Evolutionary conservation across 169 alveolate genomes (phyloP).

Genomic region (Toxoplasma gondii): DNA sequence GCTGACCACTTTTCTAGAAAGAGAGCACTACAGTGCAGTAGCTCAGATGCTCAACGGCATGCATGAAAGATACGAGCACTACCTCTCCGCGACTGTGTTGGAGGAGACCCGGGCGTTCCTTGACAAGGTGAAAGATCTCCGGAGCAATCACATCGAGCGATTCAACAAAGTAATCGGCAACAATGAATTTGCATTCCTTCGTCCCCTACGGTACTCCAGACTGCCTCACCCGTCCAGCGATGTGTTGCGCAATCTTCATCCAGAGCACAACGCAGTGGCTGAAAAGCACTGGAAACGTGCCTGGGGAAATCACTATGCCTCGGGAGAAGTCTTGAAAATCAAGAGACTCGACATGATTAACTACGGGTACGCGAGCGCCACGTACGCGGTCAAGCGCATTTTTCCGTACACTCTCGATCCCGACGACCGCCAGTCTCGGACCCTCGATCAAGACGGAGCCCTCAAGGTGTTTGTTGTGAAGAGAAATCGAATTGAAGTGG

Average conservation of each 20-base stretch:
- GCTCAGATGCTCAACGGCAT: neutral
- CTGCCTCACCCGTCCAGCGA: neutral
- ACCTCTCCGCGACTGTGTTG: neutral
- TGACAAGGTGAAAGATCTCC: neutral
- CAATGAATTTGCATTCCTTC: neutral
- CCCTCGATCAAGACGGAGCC: neutral
- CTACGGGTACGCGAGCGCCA: conserved; percentile 6
- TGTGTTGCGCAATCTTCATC: neutral
- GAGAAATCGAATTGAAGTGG: neutral
- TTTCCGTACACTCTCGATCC: conserved; percentile 1
- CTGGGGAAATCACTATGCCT: neutral
- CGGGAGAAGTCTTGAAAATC: neutral
- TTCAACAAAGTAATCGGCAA: conserved; percentile 6
- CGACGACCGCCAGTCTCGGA: neutral
- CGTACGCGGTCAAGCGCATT: neutral
- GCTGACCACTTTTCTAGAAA: neutral
- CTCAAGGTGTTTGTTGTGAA: conserved; percentile 13
- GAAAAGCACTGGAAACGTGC: neutral
- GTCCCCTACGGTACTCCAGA: neutral
- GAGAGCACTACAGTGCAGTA: neutral
- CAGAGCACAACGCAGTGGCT: neutral
- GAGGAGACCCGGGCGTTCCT: neutral
- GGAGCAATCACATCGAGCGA: neutral
- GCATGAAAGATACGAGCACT: neutral
- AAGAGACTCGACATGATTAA: neutral